phyloP scores from a whole-genome alignment of 1,284 basidiomycete species.

The Trichosporon inkin region DNA sequence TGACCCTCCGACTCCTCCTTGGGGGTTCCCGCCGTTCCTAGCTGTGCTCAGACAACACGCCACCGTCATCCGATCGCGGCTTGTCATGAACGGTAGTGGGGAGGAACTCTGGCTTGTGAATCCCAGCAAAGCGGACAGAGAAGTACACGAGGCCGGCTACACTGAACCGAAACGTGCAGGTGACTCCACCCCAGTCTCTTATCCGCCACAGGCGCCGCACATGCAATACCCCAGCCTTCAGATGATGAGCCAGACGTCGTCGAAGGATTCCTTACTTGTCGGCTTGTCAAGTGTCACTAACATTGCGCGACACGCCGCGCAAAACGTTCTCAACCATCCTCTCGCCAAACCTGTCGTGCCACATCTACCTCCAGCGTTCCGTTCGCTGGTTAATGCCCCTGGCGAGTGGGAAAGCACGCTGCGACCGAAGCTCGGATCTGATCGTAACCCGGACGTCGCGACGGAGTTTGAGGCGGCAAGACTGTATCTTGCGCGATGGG shows the following conservation, averaged over 20 bases:
- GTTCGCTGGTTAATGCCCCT: constrained; percentile 69
- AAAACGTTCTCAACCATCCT: constrained; percentile 87
- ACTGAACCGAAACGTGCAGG: constrained; percentile 25
- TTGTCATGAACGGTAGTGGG: constrained; percentile 37
- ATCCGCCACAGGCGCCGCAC: constrained; percentile 51
- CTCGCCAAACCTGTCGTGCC: constrained; percentile 90
- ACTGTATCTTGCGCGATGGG: constrained; percentile 96
- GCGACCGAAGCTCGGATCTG: constrained; percentile 58
- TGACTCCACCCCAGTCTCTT: constrained; percentile 47
- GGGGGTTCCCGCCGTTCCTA: constrained; percentile 65
- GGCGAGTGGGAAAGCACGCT: constrained; percentile 63
- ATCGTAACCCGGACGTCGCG: constrained; percentile 45
- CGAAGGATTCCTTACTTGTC: constrained; percentile 56
- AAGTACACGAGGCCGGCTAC: constrained; percentile 61
- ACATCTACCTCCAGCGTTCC: constrained; percentile 85
- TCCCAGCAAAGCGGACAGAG: constrained; percentile 81
- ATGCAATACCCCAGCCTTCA: constrained; percentile 48
- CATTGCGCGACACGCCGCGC: constrained; percentile 80
- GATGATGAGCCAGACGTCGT: constrained; percentile 27
- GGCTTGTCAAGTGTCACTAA: constrained; percentile 85
- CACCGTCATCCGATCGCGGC: constrained; percentile 66
- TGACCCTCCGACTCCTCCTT: constrained; percentile 31
- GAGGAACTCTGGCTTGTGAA: constrained; percentile 80
- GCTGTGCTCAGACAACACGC: constrained; percentile 65
- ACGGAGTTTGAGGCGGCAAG: constrained; percentile 90